Conservation (phyloP, 768 basidiomycete genomes). For the Auriscalpium orientale region DNA sequence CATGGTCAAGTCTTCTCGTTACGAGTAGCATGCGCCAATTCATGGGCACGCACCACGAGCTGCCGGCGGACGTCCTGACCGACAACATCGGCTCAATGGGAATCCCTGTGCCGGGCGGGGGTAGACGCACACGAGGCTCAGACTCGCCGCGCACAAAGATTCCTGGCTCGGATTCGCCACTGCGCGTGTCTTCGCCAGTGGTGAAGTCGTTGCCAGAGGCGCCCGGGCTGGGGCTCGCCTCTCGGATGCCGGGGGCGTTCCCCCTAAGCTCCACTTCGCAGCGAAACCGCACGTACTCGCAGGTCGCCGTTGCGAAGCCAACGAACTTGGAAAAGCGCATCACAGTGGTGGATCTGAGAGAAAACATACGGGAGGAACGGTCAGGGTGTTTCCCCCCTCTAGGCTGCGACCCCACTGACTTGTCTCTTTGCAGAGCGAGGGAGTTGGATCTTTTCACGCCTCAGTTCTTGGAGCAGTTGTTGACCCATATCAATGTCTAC, state of each 20-base stretch:
- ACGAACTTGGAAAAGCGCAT: constrained; percentile 31
- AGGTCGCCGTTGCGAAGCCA: constrained; percentile 28
- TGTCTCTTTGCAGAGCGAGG: constrained; percentile 18
- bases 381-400: constrained; percentile 1
- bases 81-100: constrained; percentile 14
- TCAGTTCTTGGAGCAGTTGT: constrained; percentile 35
- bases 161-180: background rate
- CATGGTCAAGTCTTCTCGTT: constrained; percentile 77
- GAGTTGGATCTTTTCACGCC: constrained; percentile 20
- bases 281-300: constrained; percentile 36
- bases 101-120: constrained; percentile 25
- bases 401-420: constrained; percentile 1
- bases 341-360: constrained; percentile 22
- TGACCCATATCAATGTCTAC: constrained; percentile 58
- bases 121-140: background rate
- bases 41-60: constrained; percentile 40
- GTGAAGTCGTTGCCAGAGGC: constrained; percentile 50
- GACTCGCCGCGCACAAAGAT: background rate
- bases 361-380: constrained; percentile 11
- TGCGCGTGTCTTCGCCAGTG: background rate
- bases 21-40: constrained; percentile 61
- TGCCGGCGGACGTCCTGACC: constrained; percentile 19
- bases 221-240: background rate
- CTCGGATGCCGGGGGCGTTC: constrained; percentile 4
- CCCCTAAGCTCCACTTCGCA: constrained; percentile 12